Conservation (phyloP, 495 filamentous ascomycete genomes). For the Diplogelasinospora grovesii region DNA sequence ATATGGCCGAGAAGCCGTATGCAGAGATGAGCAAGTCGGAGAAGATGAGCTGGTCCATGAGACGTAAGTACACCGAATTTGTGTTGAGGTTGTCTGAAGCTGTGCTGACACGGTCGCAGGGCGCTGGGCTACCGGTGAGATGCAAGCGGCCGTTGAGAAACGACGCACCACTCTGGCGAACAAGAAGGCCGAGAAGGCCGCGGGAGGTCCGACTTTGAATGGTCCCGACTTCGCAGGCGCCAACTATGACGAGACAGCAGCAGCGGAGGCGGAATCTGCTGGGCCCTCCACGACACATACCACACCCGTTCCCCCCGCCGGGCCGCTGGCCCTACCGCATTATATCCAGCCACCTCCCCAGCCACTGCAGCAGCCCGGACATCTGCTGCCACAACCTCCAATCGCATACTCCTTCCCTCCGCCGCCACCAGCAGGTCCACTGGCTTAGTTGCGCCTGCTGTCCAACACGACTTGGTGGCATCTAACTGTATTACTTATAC, state of each 20-base stretch:
- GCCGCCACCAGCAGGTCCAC: too few relatives aligned
- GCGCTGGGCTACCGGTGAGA: constrained; percentile 44
- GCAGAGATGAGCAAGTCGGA: constrained; percentile 46
- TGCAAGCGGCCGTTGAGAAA: constrained; percentile 42
- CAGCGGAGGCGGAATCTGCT: constrained; percentile 11
- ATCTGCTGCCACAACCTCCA: too few relatives aligned
- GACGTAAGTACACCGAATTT: constrained; percentile 26
- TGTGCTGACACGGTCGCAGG: constrained; percentile 28
- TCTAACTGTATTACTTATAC: too few relatives aligned
- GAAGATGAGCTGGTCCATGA: constrained; percentile 47
- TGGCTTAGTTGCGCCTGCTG: too few relatives aligned
- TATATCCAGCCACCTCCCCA: too few relatives aligned
- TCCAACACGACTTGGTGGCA: too few relatives aligned
- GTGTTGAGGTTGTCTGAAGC: background rate
- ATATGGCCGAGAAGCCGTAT: constrained; percentile 34
- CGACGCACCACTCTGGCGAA: constrained; percentile 43
- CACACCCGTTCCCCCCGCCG: too few relatives aligned
- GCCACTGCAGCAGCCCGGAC: too few relatives aligned
- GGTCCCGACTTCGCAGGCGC: constrained; percentile 3
- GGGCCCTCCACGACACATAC: constrained; percentile 14
- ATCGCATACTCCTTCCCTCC: too few relatives aligned
- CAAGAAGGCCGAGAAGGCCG: constrained; percentile 36
- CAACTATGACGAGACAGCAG: constrained; percentile 1
- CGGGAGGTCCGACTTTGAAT: background rate
- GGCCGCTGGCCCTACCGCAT: too few relatives aligned